These are phyloP conservation scores for Sporothrix curviconia DNA, from an alignment of 2,329 filamentous ascomycete genomes.

Conservation along the genomic window DNA sequence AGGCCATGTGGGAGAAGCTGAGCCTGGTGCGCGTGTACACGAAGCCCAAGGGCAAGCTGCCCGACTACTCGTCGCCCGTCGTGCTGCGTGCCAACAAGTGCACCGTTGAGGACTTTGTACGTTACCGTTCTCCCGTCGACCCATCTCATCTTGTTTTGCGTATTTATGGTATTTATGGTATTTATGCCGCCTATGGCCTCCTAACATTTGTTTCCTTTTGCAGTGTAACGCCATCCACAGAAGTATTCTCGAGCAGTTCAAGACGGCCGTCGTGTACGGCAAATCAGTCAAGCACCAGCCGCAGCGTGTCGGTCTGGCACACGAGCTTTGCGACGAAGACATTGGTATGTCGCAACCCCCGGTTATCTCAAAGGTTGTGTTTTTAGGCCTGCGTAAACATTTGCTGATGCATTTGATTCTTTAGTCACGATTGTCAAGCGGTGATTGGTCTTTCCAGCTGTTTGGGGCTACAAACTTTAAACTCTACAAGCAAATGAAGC, in stretches of 20 bases:
- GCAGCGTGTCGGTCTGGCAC: conserved; percentile 82
- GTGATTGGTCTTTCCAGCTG: conserved; percentile 28
- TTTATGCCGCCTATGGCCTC: no score
- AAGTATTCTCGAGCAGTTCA: conserved; percentile 92
- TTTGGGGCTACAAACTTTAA: not conserved
- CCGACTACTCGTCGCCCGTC: conserved; percentile 87
- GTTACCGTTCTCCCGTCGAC: conserved; percentile 33
- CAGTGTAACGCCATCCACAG: conserved; percentile 97
- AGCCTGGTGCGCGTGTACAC: conserved; percentile 90
- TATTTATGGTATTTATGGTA: not conserved
- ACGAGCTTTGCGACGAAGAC: conserved; percentile 93
- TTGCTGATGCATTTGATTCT: no score
- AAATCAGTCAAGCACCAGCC: conserved; percentile 98
- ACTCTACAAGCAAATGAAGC: not conserved
- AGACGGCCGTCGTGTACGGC: conserved; percentile 90
- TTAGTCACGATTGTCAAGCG: conserved; percentile 63
- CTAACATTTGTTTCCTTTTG: not conserved
- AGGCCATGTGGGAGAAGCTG: conserved; percentile 96
- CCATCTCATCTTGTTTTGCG: not conserved
- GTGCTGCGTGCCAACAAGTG: conserved; percentile 76
- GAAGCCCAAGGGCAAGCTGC: conserved; percentile 91
- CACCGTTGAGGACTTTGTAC: conserved; percentile 94
- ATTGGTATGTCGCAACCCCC: conserved; percentile 60
- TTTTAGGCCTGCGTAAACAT: no score
- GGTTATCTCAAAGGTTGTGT: no score